Base-by-base conservation (phyloP, 371 early-diverging fungal species). In the Apophysomyces variabilis region DNA sequence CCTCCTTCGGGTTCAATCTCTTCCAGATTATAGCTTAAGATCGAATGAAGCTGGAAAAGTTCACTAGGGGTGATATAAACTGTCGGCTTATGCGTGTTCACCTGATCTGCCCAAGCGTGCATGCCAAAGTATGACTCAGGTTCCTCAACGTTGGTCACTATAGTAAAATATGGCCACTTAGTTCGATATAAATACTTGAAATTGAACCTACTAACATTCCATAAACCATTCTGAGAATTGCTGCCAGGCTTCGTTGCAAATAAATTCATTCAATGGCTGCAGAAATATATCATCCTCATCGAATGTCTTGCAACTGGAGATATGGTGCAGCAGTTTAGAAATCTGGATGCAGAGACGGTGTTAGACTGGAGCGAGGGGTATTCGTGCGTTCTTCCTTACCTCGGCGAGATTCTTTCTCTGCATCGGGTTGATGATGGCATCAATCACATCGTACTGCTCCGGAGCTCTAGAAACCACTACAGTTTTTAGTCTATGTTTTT, bases 371-470 rank as follows among this genome's bases (percentile, higher is more conserved):
- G 7, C 43, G 43, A 46, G 21, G n/a, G 38, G 11, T 56, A 35
- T 7, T 16, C 41, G 41, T 43, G 18, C 14, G 12, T 44, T 13
- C 7, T 44, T 2, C 68, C 67, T 72, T 66, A 86, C 84, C 66
- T 97, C 97, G 0, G 96, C 96, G 65, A 98, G 83, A 75, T 98
- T 98, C 78, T 95, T 96, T 66, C 98, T 90, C 76, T 98, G 96
- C 64, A 89, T 80, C 1, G 93, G 94, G 59, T 86, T 89, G 46
- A 98, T 89, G 16, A 85, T 84, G 9, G 86, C 85, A 41, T 96
- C 95, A 66, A 97, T 94, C 44, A 99, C 96, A 75, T 97, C 97
- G 71, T 95, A 96, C 13, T 92, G 90, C 74, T 98, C 99, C 14
- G 99, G 99, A 4, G 98, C 96, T 50, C 92, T 95, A 70, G 70